Evolutionary conservation across 2,329 filamentous ascomycete species (phyloP).

Genomic region (Metarhizium robertsii): DNA sequence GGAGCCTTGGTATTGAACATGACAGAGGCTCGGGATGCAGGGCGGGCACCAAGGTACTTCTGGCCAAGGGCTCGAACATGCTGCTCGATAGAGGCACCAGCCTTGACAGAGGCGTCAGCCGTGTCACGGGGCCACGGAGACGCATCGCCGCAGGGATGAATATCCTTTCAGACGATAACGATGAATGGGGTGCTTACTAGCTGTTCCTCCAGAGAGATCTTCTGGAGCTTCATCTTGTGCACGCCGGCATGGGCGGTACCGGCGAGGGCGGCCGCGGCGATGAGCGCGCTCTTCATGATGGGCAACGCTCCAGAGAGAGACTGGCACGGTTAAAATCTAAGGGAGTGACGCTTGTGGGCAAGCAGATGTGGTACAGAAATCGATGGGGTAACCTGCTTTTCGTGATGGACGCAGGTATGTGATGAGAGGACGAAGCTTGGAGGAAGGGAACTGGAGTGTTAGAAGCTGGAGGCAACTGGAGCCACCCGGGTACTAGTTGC

Average conservation of each 20-base stretch:
- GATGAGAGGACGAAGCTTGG: not conserved
- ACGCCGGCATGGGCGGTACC: conserved; percentile 76
- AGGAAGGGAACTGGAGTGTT: not conserved
- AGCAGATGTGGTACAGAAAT: not conserved
- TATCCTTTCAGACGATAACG: not conserved
- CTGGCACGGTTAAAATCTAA: not conserved
- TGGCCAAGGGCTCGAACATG: conserved; percentile 79
- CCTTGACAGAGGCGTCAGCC: conserved; percentile 34
- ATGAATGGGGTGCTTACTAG: conserved; percentile 51
- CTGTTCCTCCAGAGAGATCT: conserved; percentile 86
- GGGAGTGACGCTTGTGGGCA: not conserved
- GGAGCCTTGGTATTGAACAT: conserved; percentile 71
- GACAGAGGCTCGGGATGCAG: conserved; percentile 59
- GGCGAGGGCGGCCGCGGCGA: conserved; percentile 72
- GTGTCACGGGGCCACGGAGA: not conserved
- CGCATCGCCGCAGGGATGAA: conserved; percentile 8
- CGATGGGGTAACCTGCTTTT: not conserved
- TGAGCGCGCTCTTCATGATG: conserved; percentile 77
- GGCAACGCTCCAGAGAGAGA: conserved; percentile 17
- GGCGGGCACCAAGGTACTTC: conserved; percentile 84
- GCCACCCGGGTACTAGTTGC: not conserved
- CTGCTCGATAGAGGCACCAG: conserved; percentile 66
- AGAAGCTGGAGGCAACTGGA: not conserved
- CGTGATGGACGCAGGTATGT: not conserved
- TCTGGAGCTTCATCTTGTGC: conserved; percentile 97